Base-by-base conservation (phyloP, 2,329 filamentous ascomycete species). In the Trichoderma sp. region DNA sequence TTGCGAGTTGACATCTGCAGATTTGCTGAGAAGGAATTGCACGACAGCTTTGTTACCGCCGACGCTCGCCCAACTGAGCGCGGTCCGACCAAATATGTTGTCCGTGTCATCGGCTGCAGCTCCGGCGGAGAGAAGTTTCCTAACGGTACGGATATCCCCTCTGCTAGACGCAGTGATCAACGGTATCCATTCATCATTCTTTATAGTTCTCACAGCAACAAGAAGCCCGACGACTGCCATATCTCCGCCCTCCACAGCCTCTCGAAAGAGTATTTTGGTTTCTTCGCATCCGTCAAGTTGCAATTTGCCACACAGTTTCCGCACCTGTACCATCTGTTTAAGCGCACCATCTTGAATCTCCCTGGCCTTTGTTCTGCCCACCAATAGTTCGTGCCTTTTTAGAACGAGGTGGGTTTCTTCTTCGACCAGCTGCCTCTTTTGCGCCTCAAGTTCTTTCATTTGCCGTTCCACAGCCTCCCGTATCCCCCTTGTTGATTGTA, bases 1-100 rank as follows among this genome's bases (percentile, higher is more conserved):
- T 51, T 51, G 4, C 9, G 43, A 51, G 43, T 51, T 51, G 43
- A 51, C 43, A 51, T 51, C 43, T 1, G 4, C 43, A 3, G 1
- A 0, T 4, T 0, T 21, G 1, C 12, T 1, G n/a, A 47, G n/a
- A 47, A 47, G 43, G 12, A 51, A 2, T 4, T 21, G 8, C 2
- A 12, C 43, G 2, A 51, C 2, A 51, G 3, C n/a, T 1, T 2
- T 51, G n/a, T 51, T 9, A 9, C 43, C 43, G 0, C 43, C n/a
- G 1, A n/a, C 43, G 1, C 43, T 21, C 2, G 43, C n/a, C 43
- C 43, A 51, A 4, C 9, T 51, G n/a, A 51, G 43, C 2, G 43
- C 43, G 3, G 43, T 51, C 1, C 43, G 43, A 0, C 43, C 43
- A 12, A n/a, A 60, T 3, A 12, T 3, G 1, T 4, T 53, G 3